Evolutionary conservation across 108 stramenopile genomes (phyloP), one percentile per base, ranked within the genome.

Genomic region (Nannochloropsis salina): DNA sequence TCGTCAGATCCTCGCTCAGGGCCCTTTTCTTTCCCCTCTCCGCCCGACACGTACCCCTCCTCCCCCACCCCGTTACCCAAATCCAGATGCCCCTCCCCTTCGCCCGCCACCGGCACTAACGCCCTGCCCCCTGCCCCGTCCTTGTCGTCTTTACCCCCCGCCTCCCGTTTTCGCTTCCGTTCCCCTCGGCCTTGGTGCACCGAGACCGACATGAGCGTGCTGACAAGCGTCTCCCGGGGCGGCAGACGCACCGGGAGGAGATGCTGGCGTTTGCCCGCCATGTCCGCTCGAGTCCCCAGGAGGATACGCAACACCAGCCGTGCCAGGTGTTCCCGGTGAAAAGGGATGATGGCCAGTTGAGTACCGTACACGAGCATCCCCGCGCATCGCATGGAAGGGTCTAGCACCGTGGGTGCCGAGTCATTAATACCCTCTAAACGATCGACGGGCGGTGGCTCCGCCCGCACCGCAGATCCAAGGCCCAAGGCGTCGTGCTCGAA

Each of bases 71-170:
- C 81, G 11, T 81, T 11, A n/a, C 22, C 40, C 81, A 41, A 31
- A 81, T 81, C 81, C 22, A 81, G 31, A 81, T 81, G 81, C 81
- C 81, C 40, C 81, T 81, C 81, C 81, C 81, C 81, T 11, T 41
- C 40, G 11, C 41, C 81, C 81, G 22, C 81, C 20, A 81, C 40
- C 61, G 20, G 20, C 61, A 2, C 20, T n/a, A 15, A 15, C 61
- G 61, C 6, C 61, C 61, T 74, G 20, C 61, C 61, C n/a, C 61
- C 61, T 74, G 15, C n/a, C 61, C 8, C n/a, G 20, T n/a, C 61
- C n/a, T 0, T n/a, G 15, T 74, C 61, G 20, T 74, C 2, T 2
- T 9, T 40, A n/a, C 61, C 61, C 61, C n/a, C 20, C 61, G 20
- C 61, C n/a, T n/a, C 8, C n/a, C 61, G 61, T n/a, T 74, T 74